Percentiles rank a stretch among this genome's conserved stretches.
phyloP scores from a whole-genome alignment of 495 filamentous ascomycete genomes.

The Neurospora sp. region DNA sequence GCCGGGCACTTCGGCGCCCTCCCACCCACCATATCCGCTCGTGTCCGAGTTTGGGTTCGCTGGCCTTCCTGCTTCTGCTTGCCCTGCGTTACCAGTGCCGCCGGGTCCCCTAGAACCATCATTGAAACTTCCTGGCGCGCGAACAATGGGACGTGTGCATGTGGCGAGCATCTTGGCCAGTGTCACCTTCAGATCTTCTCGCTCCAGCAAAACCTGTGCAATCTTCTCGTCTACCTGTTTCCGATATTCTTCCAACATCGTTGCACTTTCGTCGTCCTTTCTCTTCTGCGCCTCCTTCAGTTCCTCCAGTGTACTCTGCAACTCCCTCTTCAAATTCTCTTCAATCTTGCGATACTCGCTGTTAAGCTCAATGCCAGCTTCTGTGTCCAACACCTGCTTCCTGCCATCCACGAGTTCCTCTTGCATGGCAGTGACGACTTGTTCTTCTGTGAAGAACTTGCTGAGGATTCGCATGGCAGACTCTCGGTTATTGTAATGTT shows the following conservation, averaged over 20 bases:
- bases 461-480: conserved; percentile 10
- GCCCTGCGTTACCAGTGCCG: not conserved
- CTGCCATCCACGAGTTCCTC: not conserved
- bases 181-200: not conserved
- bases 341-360: not conserved
- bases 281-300: not conserved
- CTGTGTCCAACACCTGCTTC: not conserved
- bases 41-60: not conserved
- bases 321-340: not conserved
- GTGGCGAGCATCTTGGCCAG: not conserved
- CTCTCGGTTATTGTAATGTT: conserved; percentile 15
- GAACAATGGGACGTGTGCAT: not conserved
- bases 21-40: not conserved
- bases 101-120: not conserved
- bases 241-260: not conserved
- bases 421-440: not conserved
- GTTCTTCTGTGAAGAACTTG: not conserved
- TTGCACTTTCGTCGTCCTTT: not conserved
- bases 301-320: not conserved
- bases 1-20: not conserved
- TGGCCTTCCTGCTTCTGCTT: not conserved
- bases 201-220: not conserved
- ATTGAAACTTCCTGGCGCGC: not conserved
- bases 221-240: not conserved
- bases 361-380: not conserved